phyloP scores from a whole-genome alignment of 2,329 filamentous ascomycete genomes.

The Aspergillus ochraceus region DNA sequence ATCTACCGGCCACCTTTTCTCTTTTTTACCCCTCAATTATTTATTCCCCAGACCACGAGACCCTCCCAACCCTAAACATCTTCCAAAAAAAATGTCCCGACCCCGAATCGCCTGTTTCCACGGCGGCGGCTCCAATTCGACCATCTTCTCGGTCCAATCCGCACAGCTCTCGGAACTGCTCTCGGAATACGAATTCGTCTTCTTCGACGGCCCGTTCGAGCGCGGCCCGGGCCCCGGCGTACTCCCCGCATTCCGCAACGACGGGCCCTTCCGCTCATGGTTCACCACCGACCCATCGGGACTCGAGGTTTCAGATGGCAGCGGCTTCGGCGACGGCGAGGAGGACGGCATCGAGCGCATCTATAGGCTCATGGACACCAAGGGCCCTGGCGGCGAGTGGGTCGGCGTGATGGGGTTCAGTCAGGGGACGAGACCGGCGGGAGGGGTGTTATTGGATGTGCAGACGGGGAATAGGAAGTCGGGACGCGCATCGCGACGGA shows the following conservation, averaged over 20 bases:
- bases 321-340: constrained; percentile 17
- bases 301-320: constrained; percentile 14
- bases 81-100: not conserved
- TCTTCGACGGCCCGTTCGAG: constrained; percentile 21
- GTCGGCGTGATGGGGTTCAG: constrained; percentile 25
- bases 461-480: constrained; percentile 13
- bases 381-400: constrained; percentile 13
- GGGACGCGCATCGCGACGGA: not conserved
- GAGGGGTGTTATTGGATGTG: constrained; percentile 22
- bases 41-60: not conserved
- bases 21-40: not conserved
- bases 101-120: constrained; percentile 26
- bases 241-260: constrained; percentile 21
- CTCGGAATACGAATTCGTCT: constrained; percentile 19
- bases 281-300: constrained; percentile 14
- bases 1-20: not conserved
- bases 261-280: constrained; percentile 21
- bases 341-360: constrained; percentile 22
- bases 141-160: constrained; percentile 23
- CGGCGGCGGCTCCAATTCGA: constrained; percentile 20
- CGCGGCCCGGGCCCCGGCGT: constrained; percentile 19
- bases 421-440: constrained; percentile 19
- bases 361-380: constrained; percentile 17
- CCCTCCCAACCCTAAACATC: not conserved
- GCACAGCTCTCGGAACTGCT: constrained; percentile 16